These are phyloP conservation scores for Coffea eugenioides DNA, from an alignment of 257 asterid genomes.

Conservation along the genomic window DNA sequence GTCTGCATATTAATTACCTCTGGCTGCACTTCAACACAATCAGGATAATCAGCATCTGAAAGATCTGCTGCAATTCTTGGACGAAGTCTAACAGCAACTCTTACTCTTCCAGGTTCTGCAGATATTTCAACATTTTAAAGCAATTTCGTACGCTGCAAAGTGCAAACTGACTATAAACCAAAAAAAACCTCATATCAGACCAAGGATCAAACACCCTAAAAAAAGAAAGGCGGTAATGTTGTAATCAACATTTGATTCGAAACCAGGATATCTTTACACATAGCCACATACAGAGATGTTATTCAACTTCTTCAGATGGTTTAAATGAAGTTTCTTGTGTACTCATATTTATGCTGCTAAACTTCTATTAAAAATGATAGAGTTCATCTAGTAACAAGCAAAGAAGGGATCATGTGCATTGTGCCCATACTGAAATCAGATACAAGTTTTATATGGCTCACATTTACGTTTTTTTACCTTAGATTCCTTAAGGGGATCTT, in stretches of 20 bases:
- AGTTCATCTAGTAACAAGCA: too few species aligned
- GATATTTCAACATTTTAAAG: not conserved
- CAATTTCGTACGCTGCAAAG: not conserved
- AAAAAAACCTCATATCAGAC: not conserved
- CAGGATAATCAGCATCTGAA: constrained; percentile 68
- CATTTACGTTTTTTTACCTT: too few species aligned
- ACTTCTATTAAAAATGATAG: too few species aligned
- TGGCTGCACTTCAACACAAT: constrained; percentile 81
- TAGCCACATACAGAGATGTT: not conserved
- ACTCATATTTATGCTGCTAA: too few species aligned
- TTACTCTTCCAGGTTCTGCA: constrained; percentile 82
- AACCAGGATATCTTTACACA: not conserved
- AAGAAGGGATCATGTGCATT: too few species aligned
- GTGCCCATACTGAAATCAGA: not conserved
- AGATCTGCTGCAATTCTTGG: constrained; percentile 75
- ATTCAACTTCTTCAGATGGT: too few species aligned
- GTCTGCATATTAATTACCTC: constrained; percentile 52
- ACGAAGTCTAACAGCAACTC: constrained; percentile 88
- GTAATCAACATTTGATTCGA: not conserved
- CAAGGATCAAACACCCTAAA: not conserved
- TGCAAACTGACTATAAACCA: not conserved
- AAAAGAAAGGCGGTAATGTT: not conserved
- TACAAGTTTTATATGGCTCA: not conserved
- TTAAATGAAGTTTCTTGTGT: too few species aligned
- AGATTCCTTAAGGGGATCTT: not conserved